Conservation (phyloP, 192 early-diverging fungal species). For the Coemansia sp. region DNA sequence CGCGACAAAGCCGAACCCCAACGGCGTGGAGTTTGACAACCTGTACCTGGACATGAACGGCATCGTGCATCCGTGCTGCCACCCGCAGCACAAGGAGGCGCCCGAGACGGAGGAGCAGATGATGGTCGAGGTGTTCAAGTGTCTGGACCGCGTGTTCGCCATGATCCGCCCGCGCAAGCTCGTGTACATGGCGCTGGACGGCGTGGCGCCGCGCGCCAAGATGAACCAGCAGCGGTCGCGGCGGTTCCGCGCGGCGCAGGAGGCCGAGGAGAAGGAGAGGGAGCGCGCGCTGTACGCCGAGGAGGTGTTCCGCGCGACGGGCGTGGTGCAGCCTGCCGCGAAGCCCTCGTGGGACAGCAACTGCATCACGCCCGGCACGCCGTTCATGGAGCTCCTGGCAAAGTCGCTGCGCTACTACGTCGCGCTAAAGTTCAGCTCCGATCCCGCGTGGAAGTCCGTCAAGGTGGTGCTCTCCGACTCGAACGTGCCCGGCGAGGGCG, state of each 20-base stretch:
- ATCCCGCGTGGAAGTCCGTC: constrained; percentile 80
- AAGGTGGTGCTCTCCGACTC: constrained; percentile 93
- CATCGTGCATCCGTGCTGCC: constrained; percentile 84
- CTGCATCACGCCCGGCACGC: constrained; percentile 98
- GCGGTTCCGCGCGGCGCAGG: constrained; percentile 92
- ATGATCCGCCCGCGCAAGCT: constrained; percentile 93
- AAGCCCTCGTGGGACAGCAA: constrained; percentile 88
- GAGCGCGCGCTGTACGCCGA: constrained; percentile 41
- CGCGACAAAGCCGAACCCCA: constrained; percentile 84
- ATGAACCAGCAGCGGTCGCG: constrained; percentile 99
- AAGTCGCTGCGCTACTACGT: constrained; percentile 86
- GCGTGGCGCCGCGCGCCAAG: constrained; percentile 99
- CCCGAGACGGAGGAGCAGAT: constrained; percentile 89
- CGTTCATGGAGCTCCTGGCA: constrained; percentile 92
- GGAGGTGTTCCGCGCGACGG: constrained; percentile 51
- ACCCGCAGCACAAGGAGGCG: constrained; percentile 61
- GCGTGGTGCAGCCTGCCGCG: constrained; percentile 48
- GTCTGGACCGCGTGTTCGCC: constrained; percentile 91
- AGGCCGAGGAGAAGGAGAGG: constrained; percentile 50
- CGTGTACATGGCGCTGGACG: constrained; percentile 97
- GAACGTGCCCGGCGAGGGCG: constrained; percentile 96
- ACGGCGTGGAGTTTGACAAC: constrained; percentile 91
- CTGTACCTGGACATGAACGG: constrained; percentile 99
- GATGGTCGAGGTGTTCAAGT: constrained; percentile 93
- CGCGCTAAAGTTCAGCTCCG: constrained; percentile 80